Base-by-base conservation (phyloP, 2,329 filamentous ascomycete genomes). In the Hirsutella rhossiliensis region DNA sequence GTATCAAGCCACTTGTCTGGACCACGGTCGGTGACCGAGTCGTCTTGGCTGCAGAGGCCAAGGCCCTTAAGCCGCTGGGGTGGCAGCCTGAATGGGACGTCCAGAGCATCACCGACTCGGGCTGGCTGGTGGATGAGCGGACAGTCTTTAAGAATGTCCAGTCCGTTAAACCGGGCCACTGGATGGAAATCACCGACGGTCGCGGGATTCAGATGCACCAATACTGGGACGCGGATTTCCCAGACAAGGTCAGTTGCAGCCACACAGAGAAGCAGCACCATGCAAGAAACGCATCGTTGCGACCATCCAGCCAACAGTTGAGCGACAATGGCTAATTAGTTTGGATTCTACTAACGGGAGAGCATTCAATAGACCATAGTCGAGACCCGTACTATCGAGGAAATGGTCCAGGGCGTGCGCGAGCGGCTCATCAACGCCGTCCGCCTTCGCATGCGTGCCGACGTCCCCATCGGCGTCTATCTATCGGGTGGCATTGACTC, bases 401-500 rank as follows among this genome's bases (percentile, higher is more conserved):
- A 78, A 39, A 71, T 76, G 58, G 61, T 76, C 2, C 45, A 58
- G 18, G 68, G 64, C 2, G 71, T 78, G 0, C 62, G 73, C 7
- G 56, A 72, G 38, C 63, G 62, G 2, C 51, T 78, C 12, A 52
- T 75, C 1, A 71, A 78, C 29, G 63, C 74, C 0, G 60, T 78
- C 13, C 64, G 65, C n/a, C 50, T 75, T n/a, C 68, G 75, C 5
- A 58, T 79, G 8, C 63, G 68, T 13, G 75, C 75, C 2, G 76
- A 80, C 52, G 75, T 78, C 0, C 72, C 73, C 1, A 62, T 79
- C 4, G 76, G 72, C 2, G 60, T 80, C 42, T 78, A 75, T 45
- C 59, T 79, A 0, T 72, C 66, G 20, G 75, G 76, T 5, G 76
- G 76, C 1, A 67, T 79, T 41, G 75, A 79, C 52, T 76, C 72